Evolutionary conservation across 208 protist genomes (phyloP), one percentile per base, ranked within the genome.

Genomic region (Crithidia fasciculata): DNA sequence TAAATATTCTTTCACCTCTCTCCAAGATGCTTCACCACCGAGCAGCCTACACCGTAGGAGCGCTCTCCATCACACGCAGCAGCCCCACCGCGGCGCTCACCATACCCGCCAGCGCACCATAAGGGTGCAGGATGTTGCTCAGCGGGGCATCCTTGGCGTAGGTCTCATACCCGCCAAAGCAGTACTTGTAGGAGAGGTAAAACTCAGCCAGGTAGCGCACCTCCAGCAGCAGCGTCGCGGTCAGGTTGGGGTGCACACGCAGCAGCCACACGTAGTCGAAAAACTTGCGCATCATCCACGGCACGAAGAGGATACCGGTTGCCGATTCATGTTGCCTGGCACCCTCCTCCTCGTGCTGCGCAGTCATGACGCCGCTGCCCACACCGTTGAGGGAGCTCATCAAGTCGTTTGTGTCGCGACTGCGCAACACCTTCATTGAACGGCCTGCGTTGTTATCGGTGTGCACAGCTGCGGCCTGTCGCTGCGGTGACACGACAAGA

Each of bases 251-350:
- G 71, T 96, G 91, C 50, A 83, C 78, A 40, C 87, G 79, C 50
- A 94, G 66, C 49, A 96, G 70, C 89, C 89, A 94, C 10, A 94
- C 55, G 62, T 93, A 93, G 69, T 94, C 88, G 60, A 93, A 95
- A 10, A 93, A 64, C 58, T 79, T 80, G 2, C 89, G 87, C 87
- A 96, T 86, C 10, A 93, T 49, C 80, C 78, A 91, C 16, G 91
- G 91, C 19, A 96, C 64, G 12, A 92, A 81, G 19, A 96, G 73
- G 54, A 92, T 74, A 16, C 83, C 84, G 5, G 86, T 65, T 5
- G 75, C 54, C 13, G 63, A 60, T 18, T 57, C 67, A 4, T 39
- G 10, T 0, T 13, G 37, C 16, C 5, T 7, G 37, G 36, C 12
- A 4, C 37, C 52, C 13, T 28, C 28, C 28, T 28, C 28, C 28